Base-by-base conservation (phyloP, 1,139 yeast genomes). In the Blastobotrys raffinosifermentans region DNA sequence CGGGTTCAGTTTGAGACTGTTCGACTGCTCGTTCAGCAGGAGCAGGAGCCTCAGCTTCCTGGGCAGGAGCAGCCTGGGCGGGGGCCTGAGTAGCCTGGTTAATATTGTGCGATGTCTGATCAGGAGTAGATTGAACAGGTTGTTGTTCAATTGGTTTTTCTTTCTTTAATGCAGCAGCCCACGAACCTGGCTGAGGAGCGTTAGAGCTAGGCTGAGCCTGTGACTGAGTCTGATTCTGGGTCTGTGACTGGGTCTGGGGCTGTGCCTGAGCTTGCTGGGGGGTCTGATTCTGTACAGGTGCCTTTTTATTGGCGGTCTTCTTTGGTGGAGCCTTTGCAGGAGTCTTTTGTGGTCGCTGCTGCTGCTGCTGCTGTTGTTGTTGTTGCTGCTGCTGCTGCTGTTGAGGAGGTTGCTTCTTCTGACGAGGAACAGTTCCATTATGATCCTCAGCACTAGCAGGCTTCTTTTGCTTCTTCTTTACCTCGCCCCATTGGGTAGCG, bases 401-500 rank as follows among this genome's bases (percentile, higher is more conserved):
- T 30, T 8, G 40, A 31, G 11, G 34, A 13, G 17, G 32, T 13
- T 3, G 37, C n/a, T 29, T 46, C 42, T 15, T 31, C 29, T 25
- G 27, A 13, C 14, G 11, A n/a, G 27, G 6, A 25, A n/a, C 27
- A 14, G 41, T 35, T n/a, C 39, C 36, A 16, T 35, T 36, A 18
- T 21, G 13, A 23, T 7, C 13, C 5, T 10, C 14, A 10, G 13
- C 7, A 19, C 21, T 19, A 8, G 7, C 13, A 13, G 35, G 41
- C 10, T 34, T 38, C 31, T 34, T 7, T 19, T 10, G 17, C 31
- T 69, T 63, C 60, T 72, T 73, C 58, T 74, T 75, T 38, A 75
- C 80, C 53, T 75, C 77, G 48, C 75, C 80, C 78, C 80, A 75
- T 55, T 72, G 73, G 40, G 70, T 61, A 22, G 73, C 78, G 34